Percentiles rank a stretch among this genome's conserved stretches.
Evolutionary conservation across 805 yeast species (phyloP).

Genomic region (Metschnikowia baotianmanensis): DNA sequence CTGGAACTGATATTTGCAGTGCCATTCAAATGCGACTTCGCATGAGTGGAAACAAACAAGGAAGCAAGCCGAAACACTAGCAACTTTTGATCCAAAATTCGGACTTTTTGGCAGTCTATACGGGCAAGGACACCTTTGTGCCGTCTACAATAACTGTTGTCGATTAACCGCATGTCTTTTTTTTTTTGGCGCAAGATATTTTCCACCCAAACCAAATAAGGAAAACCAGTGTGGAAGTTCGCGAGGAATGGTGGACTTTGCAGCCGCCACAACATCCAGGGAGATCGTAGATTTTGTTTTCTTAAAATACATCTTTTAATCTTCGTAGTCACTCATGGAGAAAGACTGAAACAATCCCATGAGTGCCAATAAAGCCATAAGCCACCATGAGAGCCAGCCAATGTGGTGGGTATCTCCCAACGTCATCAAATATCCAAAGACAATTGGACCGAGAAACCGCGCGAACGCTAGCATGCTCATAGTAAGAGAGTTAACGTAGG

Average conservation of each 20-base stretch:
- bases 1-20: no score
- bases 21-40: no score
- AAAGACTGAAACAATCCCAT: slow-evolving; percentile 30
- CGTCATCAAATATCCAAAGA: slow-evolving; percentile 36
- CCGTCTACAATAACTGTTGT: not conserved
- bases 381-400: slow-evolving; percentile 38
- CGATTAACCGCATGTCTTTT: not conserved
- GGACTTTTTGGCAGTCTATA: no score
- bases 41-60: no score
- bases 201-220: no score
- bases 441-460: slow-evolving; percentile 32
- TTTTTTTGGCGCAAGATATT: no score
- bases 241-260: no score
- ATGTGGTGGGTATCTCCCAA: slow-evolving; percentile 25
- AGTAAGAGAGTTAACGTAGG: slow-evolving; percentile 34
- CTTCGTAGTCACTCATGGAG: slow-evolving; percentile 28
- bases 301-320: slow-evolving; percentile 12
- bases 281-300: no score
- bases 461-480: slow-evolving; percentile 35
- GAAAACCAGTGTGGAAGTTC: not conserved
- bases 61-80: no score
- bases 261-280: no score
- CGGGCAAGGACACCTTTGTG: no score
- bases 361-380: slow-evolving; percentile 27
- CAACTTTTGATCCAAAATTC: no score